A percentile compares a stretch with the other conserved stretches of the same genome.
Conservation (phyloP, 257 asterid species). For the Nicotiana knightiana region DNA sequence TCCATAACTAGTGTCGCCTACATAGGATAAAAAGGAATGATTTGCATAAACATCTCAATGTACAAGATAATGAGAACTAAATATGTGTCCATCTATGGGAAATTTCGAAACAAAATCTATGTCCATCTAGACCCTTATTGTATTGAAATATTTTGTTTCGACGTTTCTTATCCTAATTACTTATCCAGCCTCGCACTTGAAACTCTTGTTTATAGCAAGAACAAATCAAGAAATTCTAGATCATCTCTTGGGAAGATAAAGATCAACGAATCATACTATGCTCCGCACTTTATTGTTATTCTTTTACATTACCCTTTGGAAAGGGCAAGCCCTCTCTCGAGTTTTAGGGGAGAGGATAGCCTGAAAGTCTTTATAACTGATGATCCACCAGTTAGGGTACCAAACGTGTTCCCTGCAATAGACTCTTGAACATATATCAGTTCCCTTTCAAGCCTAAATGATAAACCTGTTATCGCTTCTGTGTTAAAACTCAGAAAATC, state of each 20-base stretch:
- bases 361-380: conserved; percentile 64
- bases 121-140: conserved; percentile 55
- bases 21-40: too few relatives aligned
- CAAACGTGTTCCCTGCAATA: conserved; percentile 34
- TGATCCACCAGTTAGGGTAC: conserved; percentile 48
- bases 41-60: too few relatives aligned
- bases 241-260: conserved; percentile 71
- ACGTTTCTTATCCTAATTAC: conserved; percentile 47
- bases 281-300: conserved; percentile 64
- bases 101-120: too few relatives aligned
- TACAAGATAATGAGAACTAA: too few relatives aligned
- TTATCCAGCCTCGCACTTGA: conserved; percentile 54
- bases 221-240: conserved; percentile 33
- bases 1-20: too few relatives aligned
- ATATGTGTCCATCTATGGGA: too few relatives aligned
- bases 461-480: too few relatives aligned
- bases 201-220: conserved; percentile 57
- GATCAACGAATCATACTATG: conserved; percentile 52
- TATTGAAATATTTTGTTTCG: conserved; percentile 70
- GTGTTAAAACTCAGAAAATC: too few relatives aligned
- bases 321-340: conserved; percentile 54
- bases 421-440: conserved; percentile 32
- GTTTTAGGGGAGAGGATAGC: conserved; percentile 71
- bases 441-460: conserved; percentile 26
- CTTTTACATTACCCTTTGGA: conserved; percentile 72